Evolutionary conservation across 768 basidiomycete genomes (phyloP), one percentile per base, ranked within the genome.

Genomic region (Hydnomerulius pinastri): DNA sequence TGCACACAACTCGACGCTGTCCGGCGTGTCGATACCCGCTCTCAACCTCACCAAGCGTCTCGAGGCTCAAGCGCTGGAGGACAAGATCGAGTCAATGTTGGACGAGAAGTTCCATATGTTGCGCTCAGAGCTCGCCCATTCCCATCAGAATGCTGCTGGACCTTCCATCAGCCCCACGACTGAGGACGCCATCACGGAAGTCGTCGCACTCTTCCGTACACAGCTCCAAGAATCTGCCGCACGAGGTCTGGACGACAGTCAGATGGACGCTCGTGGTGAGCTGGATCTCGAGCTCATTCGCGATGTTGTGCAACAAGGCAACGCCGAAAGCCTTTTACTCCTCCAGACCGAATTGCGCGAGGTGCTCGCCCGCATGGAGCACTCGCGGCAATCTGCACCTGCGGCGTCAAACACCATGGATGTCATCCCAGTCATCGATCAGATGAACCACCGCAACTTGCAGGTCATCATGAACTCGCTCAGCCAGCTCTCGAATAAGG

Each of bases 201-300:
- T 89, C 5, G 74, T 89, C 33, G 71, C 81, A 7, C 67, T 88
- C 51, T 85, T 90, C 74, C 78, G 85, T 8, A 70, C 80, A 17
- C 86, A 89, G 56, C 69, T 89, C 9, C 81, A 81, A 48, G 83
- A 85, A 33, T 81, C 82, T 7, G 81, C 84, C 0, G 72, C 73
- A 6, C 76, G 77, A 38, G 76, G 77, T 17, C 53, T 78, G 42
- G 85, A 87, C 18, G 83, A 85, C 48, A 79, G 77, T 52, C 82
- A 80, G 58, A 72, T 81, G 70, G 87, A 90, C 58, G 87, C 85
- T 20, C 80, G 82, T 25, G 87, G 86, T 17, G 89, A 92, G 55
- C 69, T 90, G 21, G 90, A 92, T 68, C 82, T 90, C 63, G 85
- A 90, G 61, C 71, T 89, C 53, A 77, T 92, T 61, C 85, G 79